Percentiles rank a stretch among this genome's conserved stretches.
Conservation (phyloP, 208 protist species). For the Acanthamoeba castellanii region DNA sequence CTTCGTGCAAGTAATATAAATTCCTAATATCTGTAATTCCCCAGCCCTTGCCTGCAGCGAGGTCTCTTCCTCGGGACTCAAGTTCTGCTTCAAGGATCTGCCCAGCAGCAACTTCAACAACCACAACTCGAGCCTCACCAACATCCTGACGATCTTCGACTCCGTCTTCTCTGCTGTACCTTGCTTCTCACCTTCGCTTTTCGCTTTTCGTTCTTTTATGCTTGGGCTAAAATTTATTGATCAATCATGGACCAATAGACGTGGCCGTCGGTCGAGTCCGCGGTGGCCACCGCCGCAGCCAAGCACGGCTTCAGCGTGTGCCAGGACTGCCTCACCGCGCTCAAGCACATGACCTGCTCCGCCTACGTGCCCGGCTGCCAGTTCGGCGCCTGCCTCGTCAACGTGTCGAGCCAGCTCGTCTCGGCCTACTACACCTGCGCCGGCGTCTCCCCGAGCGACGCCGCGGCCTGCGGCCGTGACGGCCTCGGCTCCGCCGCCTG, state of each 20-base stretch:
- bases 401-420: not conserved
- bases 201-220: too few relatives aligned
- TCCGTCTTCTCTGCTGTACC: not conserved
- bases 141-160: too few relatives aligned
- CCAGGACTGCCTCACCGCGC: not conserved
- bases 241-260: not conserved
- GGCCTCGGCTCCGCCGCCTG: not conserved
- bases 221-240: too few relatives aligned
- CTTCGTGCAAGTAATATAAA: too few relatives aligned
- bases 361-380: not conserved
- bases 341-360: constrained; percentile 3
- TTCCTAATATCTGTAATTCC: too few relatives aligned
- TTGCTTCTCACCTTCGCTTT: not conserved
- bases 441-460: not conserved
- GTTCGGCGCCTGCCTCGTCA: not conserved
- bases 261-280: not conserved
- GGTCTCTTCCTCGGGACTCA: too few relatives aligned
- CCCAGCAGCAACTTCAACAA: too few relatives aligned
- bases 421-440: not conserved
- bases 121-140: too few relatives aligned
- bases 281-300: not conserved
- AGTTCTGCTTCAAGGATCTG: too few relatives aligned
- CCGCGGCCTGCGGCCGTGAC: not conserved
- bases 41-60: too few relatives aligned
- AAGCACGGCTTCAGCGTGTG: not conserved